These are phyloP conservation scores for Digitaria exilis DNA, from an alignment of 202 grass and related monocot species.

Conservation along the genomic window DNA sequence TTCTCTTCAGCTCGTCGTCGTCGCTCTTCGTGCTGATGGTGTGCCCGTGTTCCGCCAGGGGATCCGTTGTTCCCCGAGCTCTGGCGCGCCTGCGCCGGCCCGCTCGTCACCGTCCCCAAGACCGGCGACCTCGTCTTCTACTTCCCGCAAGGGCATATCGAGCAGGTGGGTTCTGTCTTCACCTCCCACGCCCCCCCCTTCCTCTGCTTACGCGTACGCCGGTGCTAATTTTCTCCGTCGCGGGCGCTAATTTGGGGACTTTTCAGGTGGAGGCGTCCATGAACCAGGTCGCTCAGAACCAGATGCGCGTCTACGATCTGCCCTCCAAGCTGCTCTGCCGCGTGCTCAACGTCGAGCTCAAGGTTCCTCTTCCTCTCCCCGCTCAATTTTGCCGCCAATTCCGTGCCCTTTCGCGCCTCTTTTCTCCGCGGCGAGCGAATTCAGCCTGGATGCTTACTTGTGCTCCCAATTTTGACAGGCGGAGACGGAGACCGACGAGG, in stretches of 20 bases:
- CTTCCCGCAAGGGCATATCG: slow-evolving; percentile 94
- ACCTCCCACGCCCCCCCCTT: no score
- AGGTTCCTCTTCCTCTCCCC: slow-evolving; percentile 42
- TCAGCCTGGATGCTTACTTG: neutral
- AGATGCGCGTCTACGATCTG: slow-evolving; percentile 89
- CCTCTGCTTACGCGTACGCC: neutral
- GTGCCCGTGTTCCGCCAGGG: slow-evolving; percentile 26
- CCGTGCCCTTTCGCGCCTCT: neutral
- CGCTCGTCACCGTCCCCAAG: slow-evolving; percentile 77
- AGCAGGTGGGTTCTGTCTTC: no score
- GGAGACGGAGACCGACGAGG: slow-evolving; percentile 91
- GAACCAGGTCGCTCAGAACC: slow-evolving; percentile 78
- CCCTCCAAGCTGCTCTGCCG: slow-evolving; percentile 85
- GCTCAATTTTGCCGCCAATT: slow-evolving; percentile 24
- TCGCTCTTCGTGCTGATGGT: neutral
- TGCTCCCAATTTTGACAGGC: slow-evolving; percentile 51
- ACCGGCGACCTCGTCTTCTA: slow-evolving; percentile 81
- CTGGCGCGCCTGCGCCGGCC: slow-evolving; percentile 88
- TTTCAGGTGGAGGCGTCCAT: slow-evolving; percentile 95
- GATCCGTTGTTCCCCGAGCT: slow-evolving; percentile 82
- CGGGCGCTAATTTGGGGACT: slow-evolving; percentile 33
- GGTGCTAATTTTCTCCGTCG: neutral
- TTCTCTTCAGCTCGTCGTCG: neutral
- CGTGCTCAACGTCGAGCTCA: slow-evolving; percentile 93
- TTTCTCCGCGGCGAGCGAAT: neutral